Evolutionary conservation across 352 stramenopile genomes (phyloP).

Genomic region (Pythium sp.): DNA sequence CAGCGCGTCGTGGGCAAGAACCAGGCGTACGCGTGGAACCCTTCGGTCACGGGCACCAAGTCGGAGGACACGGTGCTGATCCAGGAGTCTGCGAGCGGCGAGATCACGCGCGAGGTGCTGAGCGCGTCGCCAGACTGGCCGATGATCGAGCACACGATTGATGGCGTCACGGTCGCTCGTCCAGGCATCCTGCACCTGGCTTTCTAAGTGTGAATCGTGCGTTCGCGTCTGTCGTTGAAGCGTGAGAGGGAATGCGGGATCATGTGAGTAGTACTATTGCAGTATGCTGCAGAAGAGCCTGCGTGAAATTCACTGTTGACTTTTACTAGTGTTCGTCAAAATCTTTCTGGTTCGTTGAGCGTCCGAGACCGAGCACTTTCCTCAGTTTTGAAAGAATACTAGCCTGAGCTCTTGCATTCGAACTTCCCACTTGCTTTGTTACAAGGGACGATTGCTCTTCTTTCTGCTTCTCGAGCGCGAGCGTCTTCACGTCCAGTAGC

Average conservation of each 20-base stretch:
- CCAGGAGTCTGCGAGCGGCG: slow-evolving; percentile 21
- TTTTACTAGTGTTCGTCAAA: not conserved
- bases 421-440: not conserved
- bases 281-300: not conserved
- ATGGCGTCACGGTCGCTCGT: slow-evolving; percentile 42
- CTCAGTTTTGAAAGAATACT: slow-evolving; percentile 1
- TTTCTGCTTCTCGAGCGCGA: slow-evolving; percentile 29
- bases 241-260: not conserved
- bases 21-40: slow-evolving; percentile 72
- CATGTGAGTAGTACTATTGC: not conserved
- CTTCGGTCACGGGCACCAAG: slow-evolving; percentile 68
- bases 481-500: slow-evolving; percentile 23
- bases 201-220: slow-evolving; percentile 23
- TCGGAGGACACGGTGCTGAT: slow-evolving; percentile 71
- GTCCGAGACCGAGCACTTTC: slow-evolving; percentile 3
- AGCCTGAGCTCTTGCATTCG: not conserved
- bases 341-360: not conserved
- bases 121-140: slow-evolving; percentile 54
- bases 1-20: slow-evolving; percentile 36
- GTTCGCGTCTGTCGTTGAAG: not conserved
- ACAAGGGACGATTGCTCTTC: slow-evolving; percentile 20
- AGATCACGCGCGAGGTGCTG: slow-evolving; percentile 48
- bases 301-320: not conserved
- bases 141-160: slow-evolving; percentile 46
- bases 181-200: slow-evolving; percentile 60